Evolutionary conservation across 2,329 filamentous ascomycete genomes (phyloP).

Genomic region (Apiospora saccharicola): DNA sequence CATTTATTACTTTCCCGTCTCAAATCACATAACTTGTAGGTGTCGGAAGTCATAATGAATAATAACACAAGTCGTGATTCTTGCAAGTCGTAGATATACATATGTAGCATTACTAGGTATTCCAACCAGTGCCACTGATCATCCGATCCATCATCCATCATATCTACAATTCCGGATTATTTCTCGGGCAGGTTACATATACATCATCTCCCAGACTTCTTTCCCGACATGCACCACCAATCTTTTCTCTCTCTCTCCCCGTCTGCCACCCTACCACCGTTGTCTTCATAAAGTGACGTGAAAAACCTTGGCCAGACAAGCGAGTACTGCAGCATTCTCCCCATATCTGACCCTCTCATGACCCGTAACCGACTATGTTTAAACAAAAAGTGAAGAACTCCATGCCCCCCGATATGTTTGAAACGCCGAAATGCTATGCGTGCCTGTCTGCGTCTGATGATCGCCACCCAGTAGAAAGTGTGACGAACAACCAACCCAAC

Average conservation of each 20-base stretch:
- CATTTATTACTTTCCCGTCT: background rate
- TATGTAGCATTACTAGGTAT: background rate
- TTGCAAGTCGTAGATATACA: background rate
- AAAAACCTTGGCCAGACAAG: slow-evolving; percentile 11
- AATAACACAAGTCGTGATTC: background rate
- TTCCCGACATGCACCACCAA: background rate
- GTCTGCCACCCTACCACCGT: background rate
- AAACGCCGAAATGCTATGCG: slow-evolving; percentile 20
- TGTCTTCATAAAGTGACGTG: background rate
- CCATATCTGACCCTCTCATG: background rate
- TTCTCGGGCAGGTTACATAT: background rate
- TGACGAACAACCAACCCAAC: background rate
- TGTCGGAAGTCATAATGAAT: background rate
- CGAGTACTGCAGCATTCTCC: slow-evolving; percentile 1
- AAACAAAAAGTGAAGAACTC: slow-evolving; percentile 1
- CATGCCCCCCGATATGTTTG: slow-evolving; percentile 4
- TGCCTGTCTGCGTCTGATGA: background rate
- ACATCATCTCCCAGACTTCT: background rate
- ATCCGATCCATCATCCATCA: background rate
- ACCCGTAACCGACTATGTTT: slow-evolving; percentile 2
- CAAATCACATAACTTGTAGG: background rate
- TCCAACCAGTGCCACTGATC: slow-evolving; percentile 16
- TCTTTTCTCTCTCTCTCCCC: background rate
- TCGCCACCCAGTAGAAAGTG: background rate
- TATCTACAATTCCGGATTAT: background rate